Evolutionary conservation across 345 rosid species (phyloP), one percentile per base, ranked within the genome.

Genomic region (Litchi chinensis): DNA sequence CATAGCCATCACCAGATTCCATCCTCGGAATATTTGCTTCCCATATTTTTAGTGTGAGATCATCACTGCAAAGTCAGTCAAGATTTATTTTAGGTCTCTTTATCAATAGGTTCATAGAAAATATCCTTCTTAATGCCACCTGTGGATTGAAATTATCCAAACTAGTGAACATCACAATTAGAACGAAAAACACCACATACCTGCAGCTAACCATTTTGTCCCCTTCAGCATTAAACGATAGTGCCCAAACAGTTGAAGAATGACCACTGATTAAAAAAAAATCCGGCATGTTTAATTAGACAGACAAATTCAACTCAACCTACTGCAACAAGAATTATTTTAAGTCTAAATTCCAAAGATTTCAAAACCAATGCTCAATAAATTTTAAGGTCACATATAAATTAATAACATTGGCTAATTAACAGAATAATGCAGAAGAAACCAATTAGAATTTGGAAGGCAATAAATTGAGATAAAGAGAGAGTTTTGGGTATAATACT

Each of bases 31-130:
- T 82, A 82, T 93, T 92, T 56, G 92, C 68, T 48, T 71, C 87
- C 99, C 98, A 96, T 85, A 96, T 88, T 91, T 94, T 96, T 79
- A 96, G 75, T 19, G 97, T 91, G 74, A 93, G 97, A 88, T 96
- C 99, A 83, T 94, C 99, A 86, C 99, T 96, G 93, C 86, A 89
- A 78, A 82, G 74, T 37, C 69, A 82, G 37, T 59, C 39, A 71
- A 85, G 37, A 78, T 65, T 65, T 19, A 48, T 44, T 63, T 78
- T 57, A 71, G 75, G 43, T 56, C 74, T 24, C 57, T 63, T 66
- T 67, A 3, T 68, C 65, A 62, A 1, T 22, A 62, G 44, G 19
- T 54, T 39, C 12, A 52, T 19, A 8, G 43, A 22, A 66, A 43
- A 70, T 50, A 65, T 26, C 71, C 44, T 68, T 39, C 54, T 46